Conservation (phyloP, 805 yeast genomes). For the Lipomyces orientalis region DNA sequence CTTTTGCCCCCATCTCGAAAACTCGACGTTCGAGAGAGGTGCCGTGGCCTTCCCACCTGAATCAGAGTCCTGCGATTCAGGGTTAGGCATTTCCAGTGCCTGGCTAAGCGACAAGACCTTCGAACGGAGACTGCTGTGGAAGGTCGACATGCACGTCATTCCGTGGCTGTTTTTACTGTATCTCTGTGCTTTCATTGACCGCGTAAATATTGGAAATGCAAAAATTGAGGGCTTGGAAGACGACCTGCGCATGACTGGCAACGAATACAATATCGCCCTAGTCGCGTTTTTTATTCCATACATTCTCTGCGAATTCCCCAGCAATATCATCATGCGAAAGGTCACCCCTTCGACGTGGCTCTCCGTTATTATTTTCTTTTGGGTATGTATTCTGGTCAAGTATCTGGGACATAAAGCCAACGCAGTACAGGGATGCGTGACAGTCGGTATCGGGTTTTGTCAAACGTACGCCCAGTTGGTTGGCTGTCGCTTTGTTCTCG, state of each 20-base stretch:
- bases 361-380: constrained; percentile 37
- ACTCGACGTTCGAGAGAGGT: neutral
- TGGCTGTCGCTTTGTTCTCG: constrained; percentile 49
- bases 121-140: constrained; percentile 41
- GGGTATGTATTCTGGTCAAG: constrained; percentile 47
- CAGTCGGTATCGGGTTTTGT: constrained; percentile 45
- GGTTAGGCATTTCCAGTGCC: constrained; percentile 8
- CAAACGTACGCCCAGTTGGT: constrained; percentile 43
- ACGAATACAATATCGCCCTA: constrained; percentile 53
- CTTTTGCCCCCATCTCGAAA: neutral
- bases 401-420: constrained; percentile 39
- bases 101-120: constrained; percentile 5
- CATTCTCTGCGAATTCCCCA: constrained; percentile 49
- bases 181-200: constrained; percentile 45
- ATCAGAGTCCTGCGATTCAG: constrained; percentile 11
- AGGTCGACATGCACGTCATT: constrained; percentile 53
- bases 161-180: constrained; percentile 54
- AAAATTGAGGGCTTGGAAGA: constrained; percentile 53
- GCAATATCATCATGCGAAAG: constrained; percentile 44
- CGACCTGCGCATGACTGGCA: constrained; percentile 50
- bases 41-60: too few species aligned
- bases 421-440: constrained; percentile 37
- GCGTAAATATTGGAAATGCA: constrained; percentile 51
- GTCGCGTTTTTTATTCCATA: constrained; percentile 49
- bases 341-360: constrained; percentile 48